Evolutionary conservation across 1,284 basidiomycete species (phyloP).

Genomic region (Ceratobasidium sp.): DNA sequence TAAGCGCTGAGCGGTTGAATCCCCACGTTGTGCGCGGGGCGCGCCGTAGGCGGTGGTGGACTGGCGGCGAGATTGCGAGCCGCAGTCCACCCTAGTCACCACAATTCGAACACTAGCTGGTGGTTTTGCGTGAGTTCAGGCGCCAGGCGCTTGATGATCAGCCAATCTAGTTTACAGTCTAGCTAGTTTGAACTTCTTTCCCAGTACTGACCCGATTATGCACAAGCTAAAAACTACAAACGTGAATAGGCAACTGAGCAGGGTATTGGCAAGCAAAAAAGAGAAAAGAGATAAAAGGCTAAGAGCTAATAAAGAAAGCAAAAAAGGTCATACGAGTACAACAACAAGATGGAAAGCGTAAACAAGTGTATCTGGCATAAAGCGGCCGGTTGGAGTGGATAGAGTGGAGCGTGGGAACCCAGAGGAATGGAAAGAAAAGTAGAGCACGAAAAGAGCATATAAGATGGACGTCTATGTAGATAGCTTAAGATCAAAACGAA

Average conservation of each 20-base stretch:
- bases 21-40: too few species aligned
- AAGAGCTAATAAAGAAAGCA: background rate
- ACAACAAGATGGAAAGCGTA: background rate
- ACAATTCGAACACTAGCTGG: too few species aligned
- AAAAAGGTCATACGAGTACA: constrained; percentile 23
- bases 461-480: constrained; percentile 5
- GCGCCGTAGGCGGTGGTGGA: too few species aligned
- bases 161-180: too few species aligned
- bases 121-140: too few species aligned
- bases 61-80: too few species aligned
- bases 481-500: background rate
- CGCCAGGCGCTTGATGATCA: too few species aligned
- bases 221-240: constrained; percentile 36
- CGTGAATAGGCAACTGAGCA: constrained; percentile 12
- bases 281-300: background rate
- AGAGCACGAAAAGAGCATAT: background rate
- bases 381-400: background rate
- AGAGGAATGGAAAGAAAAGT: background rate
- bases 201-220: constrained; percentile 18
- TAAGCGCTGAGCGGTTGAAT: too few species aligned
- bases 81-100: too few species aligned
- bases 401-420: constrained; percentile 6
- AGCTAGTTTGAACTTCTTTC: too few species aligned
- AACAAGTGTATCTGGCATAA: background rate
- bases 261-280: background rate